Evolutionary conservation across 1,139 yeast species (phyloP).

Genomic region (Pichia sp.): DNA sequence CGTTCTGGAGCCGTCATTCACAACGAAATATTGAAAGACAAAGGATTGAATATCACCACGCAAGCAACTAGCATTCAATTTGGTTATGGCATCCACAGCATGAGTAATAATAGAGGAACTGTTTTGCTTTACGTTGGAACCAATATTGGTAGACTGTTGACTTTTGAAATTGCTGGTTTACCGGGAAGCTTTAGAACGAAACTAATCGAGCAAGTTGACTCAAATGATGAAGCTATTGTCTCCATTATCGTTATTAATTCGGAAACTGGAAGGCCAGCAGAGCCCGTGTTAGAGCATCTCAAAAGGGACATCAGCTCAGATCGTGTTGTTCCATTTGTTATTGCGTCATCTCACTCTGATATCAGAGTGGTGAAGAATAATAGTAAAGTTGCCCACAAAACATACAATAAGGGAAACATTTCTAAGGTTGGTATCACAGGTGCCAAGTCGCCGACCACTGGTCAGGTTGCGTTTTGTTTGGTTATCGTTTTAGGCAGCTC

Average conservation of each 20-base stretch:
- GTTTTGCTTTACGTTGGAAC: conserved; percentile 75
- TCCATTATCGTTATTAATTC: conserved; percentile 55
- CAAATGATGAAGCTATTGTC: conserved; percentile 44
- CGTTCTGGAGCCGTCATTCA: conserved; percentile 76
- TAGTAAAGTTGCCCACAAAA: conserved; percentile 52
- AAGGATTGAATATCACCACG: conserved; percentile 29
- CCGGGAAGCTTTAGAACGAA: conserved; percentile 64
- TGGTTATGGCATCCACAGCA: conserved; percentile 47
- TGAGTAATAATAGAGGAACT: conserved; percentile 60
- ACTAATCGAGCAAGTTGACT: conserved; percentile 42
- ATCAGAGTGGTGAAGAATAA: conserved; percentile 59
- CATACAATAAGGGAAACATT: conserved; percentile 37
- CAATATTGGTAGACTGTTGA: conserved; percentile 61
- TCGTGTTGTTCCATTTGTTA: conserved; percentile 45
- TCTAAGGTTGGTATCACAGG: conserved; percentile 57
- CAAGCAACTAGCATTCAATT: conserved; percentile 62
- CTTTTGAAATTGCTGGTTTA: conserved; percentile 62
- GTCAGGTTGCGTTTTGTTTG: conserved; percentile 20
- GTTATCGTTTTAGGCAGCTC: conserved; percentile 22
- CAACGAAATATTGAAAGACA: conserved; percentile 39
- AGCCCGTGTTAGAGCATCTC: conserved; percentile 55
- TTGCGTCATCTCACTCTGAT: conserved; percentile 55
- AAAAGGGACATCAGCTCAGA: conserved; percentile 25
- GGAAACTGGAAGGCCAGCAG: conserved; percentile 52
- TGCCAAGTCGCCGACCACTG: conserved; percentile 22